Conservation (phyloP, 2,329 filamentous ascomycete species). For the Talaromyces rugulosus region DNA sequence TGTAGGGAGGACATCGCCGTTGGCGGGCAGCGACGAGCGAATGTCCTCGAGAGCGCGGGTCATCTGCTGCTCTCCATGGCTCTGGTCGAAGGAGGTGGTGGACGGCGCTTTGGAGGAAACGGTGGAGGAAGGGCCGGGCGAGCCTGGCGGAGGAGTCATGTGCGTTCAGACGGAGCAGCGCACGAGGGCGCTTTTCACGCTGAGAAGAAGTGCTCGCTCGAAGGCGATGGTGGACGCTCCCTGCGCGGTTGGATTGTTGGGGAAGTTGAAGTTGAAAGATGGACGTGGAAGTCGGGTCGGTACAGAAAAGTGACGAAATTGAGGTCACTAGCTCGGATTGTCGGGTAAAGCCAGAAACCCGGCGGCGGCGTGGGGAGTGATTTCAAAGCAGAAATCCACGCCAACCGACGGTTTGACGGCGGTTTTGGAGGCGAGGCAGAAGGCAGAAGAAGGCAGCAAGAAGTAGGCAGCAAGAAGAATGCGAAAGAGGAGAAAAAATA, state of each 20-base stretch:
- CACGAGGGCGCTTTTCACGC: constrained; percentile 12
- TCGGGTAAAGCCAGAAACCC: neutral
- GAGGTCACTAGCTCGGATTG: neutral
- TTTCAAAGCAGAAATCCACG: neutral
- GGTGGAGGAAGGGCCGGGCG: constrained; percentile 36
- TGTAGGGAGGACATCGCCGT: constrained; percentile 31
- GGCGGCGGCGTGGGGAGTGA: neutral
- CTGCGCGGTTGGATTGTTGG: neutral
- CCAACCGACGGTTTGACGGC: neutral
- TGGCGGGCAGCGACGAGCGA: constrained; percentile 31
- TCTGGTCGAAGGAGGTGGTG: constrained; percentile 35
- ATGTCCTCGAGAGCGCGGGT: constrained; percentile 41
- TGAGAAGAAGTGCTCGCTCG: neutral
- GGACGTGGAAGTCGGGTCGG: neutral
- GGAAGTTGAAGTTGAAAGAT: neutral
- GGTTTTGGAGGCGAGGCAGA: neutral
- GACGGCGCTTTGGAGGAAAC: constrained; percentile 42
- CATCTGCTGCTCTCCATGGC: constrained; percentile 39
- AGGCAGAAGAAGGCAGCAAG: neutral
- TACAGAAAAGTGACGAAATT: neutral
- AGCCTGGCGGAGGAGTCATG: constrained; percentile 17
- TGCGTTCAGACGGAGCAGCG: constrained; percentile 13
- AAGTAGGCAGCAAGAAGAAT: neutral
- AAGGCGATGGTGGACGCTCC: neutral
- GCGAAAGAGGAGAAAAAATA: neutral